Conservation (phyloP, 2,329 filamentous ascomycete species). For the Cytospora chrysosperma region DNA sequence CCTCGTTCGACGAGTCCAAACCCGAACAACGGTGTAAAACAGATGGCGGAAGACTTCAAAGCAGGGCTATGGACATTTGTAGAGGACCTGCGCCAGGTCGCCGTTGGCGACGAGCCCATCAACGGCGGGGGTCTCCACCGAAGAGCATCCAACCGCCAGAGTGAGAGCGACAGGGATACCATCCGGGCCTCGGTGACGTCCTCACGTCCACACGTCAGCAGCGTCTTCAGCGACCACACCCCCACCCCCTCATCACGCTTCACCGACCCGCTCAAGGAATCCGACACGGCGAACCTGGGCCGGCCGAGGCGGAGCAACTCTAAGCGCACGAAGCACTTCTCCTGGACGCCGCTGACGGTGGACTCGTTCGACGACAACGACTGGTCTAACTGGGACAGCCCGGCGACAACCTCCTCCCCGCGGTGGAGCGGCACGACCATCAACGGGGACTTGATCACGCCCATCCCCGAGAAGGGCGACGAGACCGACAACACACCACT, state of each 20-base stretch:
- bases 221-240: slow-evolving; percentile 40
- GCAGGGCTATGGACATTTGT: slow-evolving; percentile 92
- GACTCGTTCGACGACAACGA: slow-evolving; percentile 60
- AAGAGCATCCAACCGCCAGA: slow-evolving; percentile 17
- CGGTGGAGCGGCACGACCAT: slow-evolving; percentile 65
- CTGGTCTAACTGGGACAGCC: slow-evolving; percentile 65
- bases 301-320: slow-evolving; percentile 18
- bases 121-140: slow-evolving; percentile 43
- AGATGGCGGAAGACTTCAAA: slow-evolving; percentile 85
- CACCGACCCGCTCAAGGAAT: slow-evolving; percentile 16
- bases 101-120: slow-evolving; percentile 88
- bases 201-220: slow-evolving; percentile 42
- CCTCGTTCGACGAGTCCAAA: slow-evolving; percentile 46
- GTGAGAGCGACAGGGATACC: slow-evolving; percentile 41
- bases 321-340: slow-evolving; percentile 54
- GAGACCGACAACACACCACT: slow-evolving; percentile 41
- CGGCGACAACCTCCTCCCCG: slow-evolving; percentile 41
- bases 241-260: slow-evolving; percentile 27
- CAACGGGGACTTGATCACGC: slow-evolving; percentile 44
- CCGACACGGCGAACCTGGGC: slow-evolving; percentile 21
- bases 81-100: slow-evolving; percentile 92
- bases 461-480: slow-evolving; percentile 46
- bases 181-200: slow-evolving; percentile 43
- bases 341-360: slow-evolving; percentile 58
- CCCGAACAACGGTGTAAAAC: slow-evolving; percentile 54